Conservation (phyloP, 1,139 yeast genomes). For the Saccharomyces hybrid region DNA sequence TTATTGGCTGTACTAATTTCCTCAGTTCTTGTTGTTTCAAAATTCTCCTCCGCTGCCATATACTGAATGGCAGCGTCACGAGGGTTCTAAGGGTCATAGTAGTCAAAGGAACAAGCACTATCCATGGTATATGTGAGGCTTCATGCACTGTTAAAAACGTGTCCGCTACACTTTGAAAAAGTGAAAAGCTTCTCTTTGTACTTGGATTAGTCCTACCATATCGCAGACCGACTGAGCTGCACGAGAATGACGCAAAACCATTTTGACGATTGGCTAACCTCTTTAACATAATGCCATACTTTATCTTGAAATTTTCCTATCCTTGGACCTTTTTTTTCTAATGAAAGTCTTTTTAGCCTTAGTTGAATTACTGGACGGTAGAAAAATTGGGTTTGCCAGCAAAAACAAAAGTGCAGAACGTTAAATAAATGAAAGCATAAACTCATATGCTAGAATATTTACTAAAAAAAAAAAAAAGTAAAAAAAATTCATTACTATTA, state of each 20-base stretch:
- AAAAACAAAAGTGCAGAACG: not conserved
- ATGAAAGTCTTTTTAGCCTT: not conserved
- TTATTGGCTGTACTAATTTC: slow-evolving; percentile 64
- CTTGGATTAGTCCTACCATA: not conserved
- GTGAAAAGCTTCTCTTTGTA: slow-evolving; percentile 9
- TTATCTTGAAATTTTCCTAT: not conserved
- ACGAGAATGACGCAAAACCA: not conserved
- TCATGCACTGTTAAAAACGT: slow-evolving; percentile 37
- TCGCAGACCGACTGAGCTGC: not conserved
- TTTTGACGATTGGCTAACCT: not conserved
- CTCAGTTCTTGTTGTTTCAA: slow-evolving; percentile 62
- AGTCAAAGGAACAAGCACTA: slow-evolving; percentile 65
- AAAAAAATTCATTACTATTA: not conserved
- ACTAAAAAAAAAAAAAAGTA: not conserved
- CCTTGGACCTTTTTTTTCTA: not conserved
- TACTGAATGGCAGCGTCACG: slow-evolving; percentile 72
- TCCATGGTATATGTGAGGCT: slow-evolving; percentile 68
- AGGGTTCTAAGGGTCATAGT: slow-evolving; percentile 57
- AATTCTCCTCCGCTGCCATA: slow-evolving; percentile 58
- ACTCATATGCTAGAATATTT: not conserved
- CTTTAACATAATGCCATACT: not conserved
- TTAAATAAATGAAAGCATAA: not conserved
- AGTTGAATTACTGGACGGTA: not conserved
- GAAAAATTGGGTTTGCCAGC: not conserved
- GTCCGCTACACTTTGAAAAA: slow-evolving; percentile 22